These are phyloP conservation scores for Hypholoma sublateritium DNA, from an alignment of 768 basidiomycete genomes.

Conservation along the genomic window DNA sequence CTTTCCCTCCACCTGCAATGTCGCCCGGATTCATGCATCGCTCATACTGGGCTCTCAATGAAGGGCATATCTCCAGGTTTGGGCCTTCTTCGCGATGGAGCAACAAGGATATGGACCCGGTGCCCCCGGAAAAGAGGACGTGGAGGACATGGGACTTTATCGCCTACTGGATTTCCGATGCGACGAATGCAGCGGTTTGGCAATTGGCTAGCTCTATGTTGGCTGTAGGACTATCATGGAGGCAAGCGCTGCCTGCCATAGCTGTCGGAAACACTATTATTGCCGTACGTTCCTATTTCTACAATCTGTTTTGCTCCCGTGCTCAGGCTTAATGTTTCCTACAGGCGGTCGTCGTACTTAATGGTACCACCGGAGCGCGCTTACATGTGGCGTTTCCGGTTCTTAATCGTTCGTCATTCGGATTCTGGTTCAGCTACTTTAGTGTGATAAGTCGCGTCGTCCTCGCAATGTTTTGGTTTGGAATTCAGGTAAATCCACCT, in stretches of 20 bases:
- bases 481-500: constrained; percentile 53
- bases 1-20: background rate
- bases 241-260: constrained; percentile 68
- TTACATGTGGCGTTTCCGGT: constrained; percentile 76
- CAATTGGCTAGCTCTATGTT: constrained; percentile 75
- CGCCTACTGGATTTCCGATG: constrained; percentile 60
- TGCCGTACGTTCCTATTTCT: constrained; percentile 32
- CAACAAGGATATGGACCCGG: constrained; percentile 80
- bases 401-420: constrained; percentile 83
- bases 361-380: constrained; percentile 76
- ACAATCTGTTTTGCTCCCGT: background rate
- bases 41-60: constrained; percentile 10
- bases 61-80: constrained; percentile 28
- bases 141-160: constrained; percentile 72
- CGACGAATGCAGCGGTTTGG: constrained; percentile 49
- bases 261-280: constrained; percentile 74
- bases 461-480: constrained; percentile 83
- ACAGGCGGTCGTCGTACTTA: constrained; percentile 62
- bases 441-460: constrained; percentile 75
- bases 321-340: background rate
- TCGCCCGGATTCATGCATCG: background rate
- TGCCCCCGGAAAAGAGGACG: constrained; percentile 56
- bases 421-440: constrained; percentile 90
- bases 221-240: constrained; percentile 74
- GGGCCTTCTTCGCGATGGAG: constrained; percentile 61